Conservation (phyloP, 768 basidiomycete genomes). For the Hericium coralloides region DNA sequence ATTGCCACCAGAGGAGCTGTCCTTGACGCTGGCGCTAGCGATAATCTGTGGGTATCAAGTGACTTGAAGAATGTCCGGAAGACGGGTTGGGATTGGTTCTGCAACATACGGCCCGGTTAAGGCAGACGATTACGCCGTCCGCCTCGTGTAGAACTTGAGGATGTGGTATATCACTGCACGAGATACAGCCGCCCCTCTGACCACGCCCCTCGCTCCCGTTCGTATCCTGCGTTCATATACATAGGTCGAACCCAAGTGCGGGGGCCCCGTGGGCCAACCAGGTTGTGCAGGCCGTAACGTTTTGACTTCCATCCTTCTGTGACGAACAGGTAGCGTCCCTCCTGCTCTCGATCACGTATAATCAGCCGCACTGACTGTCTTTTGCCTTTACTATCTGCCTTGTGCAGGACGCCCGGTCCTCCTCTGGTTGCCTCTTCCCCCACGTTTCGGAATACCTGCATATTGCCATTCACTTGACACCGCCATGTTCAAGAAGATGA, state of each 20-base stretch:
- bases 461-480: too few relatives aligned
- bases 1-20: too few relatives aligned
- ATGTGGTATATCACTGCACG: constrained; percentile 8
- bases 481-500: background rate
- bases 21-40: background rate
- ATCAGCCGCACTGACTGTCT: background rate
- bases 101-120: background rate
- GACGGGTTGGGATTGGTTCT: constrained; percentile 5
- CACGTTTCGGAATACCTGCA: background rate
- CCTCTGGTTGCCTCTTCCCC: background rate
- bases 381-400: background rate
- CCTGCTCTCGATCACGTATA: constrained; percentile 3
- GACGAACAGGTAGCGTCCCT: constrained; percentile 1
- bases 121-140: constrained; percentile 9
- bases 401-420: background rate
- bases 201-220: constrained; percentile 6
- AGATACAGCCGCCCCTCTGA: background rate
- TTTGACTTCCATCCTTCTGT: background rate
- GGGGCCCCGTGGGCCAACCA: constrained; percentile 11
- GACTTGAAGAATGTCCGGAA: constrained; percentile 10
- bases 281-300: constrained; percentile 1
- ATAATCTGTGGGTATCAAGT: constrained; percentile 9
- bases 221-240: constrained; percentile 12
- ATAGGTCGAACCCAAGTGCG: constrained; percentile 10
- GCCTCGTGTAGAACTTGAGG: constrained; percentile 15